Base-by-base conservation (phyloP, 805 yeast species). In the Metschnikowia similis region DNA sequence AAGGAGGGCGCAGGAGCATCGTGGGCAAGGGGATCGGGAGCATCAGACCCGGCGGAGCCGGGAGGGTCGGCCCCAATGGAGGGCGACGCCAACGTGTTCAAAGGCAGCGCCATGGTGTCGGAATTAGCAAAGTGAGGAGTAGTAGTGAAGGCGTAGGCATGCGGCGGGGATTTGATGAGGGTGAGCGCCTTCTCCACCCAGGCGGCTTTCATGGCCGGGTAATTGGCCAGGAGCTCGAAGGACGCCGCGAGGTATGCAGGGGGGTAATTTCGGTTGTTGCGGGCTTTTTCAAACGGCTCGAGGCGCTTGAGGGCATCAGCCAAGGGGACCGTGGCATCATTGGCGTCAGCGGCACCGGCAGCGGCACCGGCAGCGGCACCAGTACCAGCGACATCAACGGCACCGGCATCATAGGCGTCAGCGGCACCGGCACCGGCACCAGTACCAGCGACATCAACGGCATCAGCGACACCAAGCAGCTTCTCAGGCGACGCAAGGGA, bases 201-300 rank as follows among this genome's bases (percentile, higher is more conserved):
- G 8, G 29, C 29, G 5, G 43, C 36, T 14, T 39, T 37, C 41
- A 34, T 31, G 10, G 35, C 16, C 34, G 60, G 57, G 55, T 68
- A 72, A 11, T 54, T 47, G n/a, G 51, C 51, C 2, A 63, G 58
- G 38, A 70, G 52, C 16, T 63, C 64, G 51, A 66, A 69, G 30
- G 65, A 53, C 4, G 62, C 58, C 8, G 76, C 66, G 45, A 63
- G 61, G 28, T 70, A 73, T 14, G 58, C 47, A 0, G 75, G 66
- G 2, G 56, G 35, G 82, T 89, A 83, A 3, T 87, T 86, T n/a
- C 74, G 74, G 11, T 66, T 63, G 63, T 88, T 88, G 34, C 70
- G 63, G 21, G 74, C 58, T 21, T 31, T 30, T 31, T 56, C 58
- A 14, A 31, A 27, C 6, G 71, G 66, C 35, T 75, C 75, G 9